phyloP scores from a whole-genome alignment of 306 rosid genomes.

The Spatholobus suberectus region DNA sequence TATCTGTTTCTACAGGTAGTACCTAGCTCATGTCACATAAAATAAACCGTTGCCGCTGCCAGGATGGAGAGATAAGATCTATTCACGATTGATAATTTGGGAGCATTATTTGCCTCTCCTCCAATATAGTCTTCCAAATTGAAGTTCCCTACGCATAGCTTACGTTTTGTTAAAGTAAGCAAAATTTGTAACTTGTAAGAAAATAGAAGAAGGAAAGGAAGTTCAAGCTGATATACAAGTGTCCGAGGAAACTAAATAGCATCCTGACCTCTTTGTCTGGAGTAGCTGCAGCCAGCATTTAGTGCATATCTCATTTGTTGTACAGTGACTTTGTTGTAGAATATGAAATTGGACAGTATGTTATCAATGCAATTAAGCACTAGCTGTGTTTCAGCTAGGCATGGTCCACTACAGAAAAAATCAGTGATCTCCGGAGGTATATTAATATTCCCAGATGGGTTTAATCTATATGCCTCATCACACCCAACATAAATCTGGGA shows the following conservation, averaged over 20 bases:
- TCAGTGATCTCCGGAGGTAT: slow-evolving; percentile 63
- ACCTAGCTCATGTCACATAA: slow-evolving; percentile 14
- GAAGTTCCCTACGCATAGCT: slow-evolving; percentile 57
- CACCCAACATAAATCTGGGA: slow-evolving; percentile 65
- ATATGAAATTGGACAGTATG: slow-evolving; percentile 58
- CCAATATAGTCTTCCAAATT: slow-evolving; percentile 61
- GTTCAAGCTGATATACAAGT: background rate
- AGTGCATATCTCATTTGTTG: slow-evolving; percentile 63
- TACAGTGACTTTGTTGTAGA: slow-evolving; percentile 63
- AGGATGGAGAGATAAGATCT: slow-evolving; percentile 25
- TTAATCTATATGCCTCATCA: slow-evolving; percentile 66
- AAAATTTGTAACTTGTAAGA: background rate
- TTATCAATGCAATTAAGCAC: slow-evolving; percentile 68
- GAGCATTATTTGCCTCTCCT: slow-evolving; percentile 52
- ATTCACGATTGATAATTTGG: slow-evolving; percentile 20
- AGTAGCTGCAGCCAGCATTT: slow-evolving; percentile 63
- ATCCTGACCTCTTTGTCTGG: slow-evolving; percentile 58
- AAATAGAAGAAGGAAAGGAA: background rate
- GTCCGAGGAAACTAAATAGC: background rate
- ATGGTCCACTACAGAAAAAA: slow-evolving; percentile 72
- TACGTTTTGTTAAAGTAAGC: background rate
- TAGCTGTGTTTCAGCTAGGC: slow-evolving; percentile 67
- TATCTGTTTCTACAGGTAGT: slow-evolving; percentile 6
- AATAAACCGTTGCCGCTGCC: background rate
- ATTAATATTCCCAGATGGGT: slow-evolving; percentile 65